A percentile compares a stretch with the other conserved stretches of the same genome.
Evolutionary conservation across 306 rosid genomes (phyloP).

Genomic region (Biancaea sappan): DNA sequence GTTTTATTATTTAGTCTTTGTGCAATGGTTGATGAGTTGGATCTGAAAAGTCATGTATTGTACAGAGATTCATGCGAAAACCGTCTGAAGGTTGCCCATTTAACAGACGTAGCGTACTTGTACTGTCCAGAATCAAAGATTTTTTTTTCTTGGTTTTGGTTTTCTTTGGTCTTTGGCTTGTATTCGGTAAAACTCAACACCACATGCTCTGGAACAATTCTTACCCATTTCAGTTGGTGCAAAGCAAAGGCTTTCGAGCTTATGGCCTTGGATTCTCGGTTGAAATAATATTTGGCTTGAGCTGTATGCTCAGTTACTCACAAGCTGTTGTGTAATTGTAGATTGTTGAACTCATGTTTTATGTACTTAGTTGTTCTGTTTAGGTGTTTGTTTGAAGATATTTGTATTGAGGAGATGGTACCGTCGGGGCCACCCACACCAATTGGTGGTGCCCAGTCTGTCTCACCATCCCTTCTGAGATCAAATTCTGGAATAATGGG

Average conservation of each 20-base stretch:
- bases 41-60: slow-evolving; percentile 57
- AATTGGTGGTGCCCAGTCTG: slow-evolving; percentile 87
- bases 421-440: slow-evolving; percentile 91
- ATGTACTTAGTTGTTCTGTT: slow-evolving; percentile 51
- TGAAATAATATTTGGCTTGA: slow-evolving; percentile 52
- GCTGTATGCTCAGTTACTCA: slow-evolving; percentile 37
- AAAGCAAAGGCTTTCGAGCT: slow-evolving; percentile 48
- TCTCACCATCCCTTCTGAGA: slow-evolving; percentile 78
- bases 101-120: slow-evolving; percentile 41
- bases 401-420: slow-evolving; percentile 60
- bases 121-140: slow-evolving; percentile 56
- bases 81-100: slow-evolving; percentile 45
- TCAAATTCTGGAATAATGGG: slow-evolving; percentile 89
- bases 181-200: slow-evolving; percentile 54
- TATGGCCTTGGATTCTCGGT: slow-evolving; percentile 49
- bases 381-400: slow-evolving; percentile 44
- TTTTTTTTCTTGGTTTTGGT: slow-evolving; percentile 48
- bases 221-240: slow-evolving; percentile 53
- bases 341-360: slow-evolving; percentile 48
- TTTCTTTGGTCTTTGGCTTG: slow-evolving; percentile 50
- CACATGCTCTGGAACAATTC: slow-evolving; percentile 43
- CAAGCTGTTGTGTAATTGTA: slow-evolving; percentile 45
- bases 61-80: slow-evolving; percentile 59
- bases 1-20: slow-evolving; percentile 31
- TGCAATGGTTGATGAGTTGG: slow-evolving; percentile 59